Evolutionary conservation across 495 filamentous ascomycete species (phyloP).

Genomic region (Tuber aestivum): DNA sequence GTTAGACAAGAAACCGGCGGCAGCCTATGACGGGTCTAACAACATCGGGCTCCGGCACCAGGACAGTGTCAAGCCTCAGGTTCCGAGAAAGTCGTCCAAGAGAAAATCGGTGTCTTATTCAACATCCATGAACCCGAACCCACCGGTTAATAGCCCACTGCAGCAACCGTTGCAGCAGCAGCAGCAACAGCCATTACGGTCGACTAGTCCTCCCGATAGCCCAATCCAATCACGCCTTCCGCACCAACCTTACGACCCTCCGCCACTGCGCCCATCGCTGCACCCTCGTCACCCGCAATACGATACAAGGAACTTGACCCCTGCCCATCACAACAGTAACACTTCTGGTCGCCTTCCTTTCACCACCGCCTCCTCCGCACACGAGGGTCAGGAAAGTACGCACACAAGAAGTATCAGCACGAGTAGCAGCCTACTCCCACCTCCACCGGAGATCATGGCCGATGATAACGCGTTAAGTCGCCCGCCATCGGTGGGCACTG

Average conservation of each 20-base stretch:
- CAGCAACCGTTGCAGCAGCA: constrained; percentile 33
- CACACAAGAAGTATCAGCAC: constrained; percentile 35
- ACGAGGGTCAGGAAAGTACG: constrained; percentile 22
- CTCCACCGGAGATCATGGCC: constrained; percentile 29
- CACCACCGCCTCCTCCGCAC: constrained; percentile 8
- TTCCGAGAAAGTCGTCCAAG: constrained; percentile 61
- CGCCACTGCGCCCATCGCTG: constrained; percentile 31
- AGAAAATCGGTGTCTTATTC: constrained; percentile 42
- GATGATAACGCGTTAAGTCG: constrained; percentile 30
- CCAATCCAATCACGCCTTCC: constrained; percentile 31
- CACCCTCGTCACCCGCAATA: constrained; percentile 23
- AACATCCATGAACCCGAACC: constrained; percentile 31
- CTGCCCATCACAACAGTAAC: constrained; percentile 5
- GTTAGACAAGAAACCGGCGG: constrained; percentile 33
- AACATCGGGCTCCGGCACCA: constrained; percentile 33
- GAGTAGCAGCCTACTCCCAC: constrained; percentile 37
- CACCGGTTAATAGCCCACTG: constrained; percentile 27
- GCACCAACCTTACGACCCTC: constrained; percentile 35
- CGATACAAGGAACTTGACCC: constrained; percentile 25
- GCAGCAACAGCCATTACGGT: constrained; percentile 36
- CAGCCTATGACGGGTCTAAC: constrained; percentile 6
- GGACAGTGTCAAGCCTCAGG: constrained; percentile 44
- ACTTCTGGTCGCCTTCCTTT: constrained; percentile 35
- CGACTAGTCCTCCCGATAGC: constrained; percentile 35
- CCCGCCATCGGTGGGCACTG: constrained; percentile 37